Evolutionary conservation across 1,284 basidiomycete genomes (phyloP).

Genomic region (Ganoderma resinaceum): DNA sequence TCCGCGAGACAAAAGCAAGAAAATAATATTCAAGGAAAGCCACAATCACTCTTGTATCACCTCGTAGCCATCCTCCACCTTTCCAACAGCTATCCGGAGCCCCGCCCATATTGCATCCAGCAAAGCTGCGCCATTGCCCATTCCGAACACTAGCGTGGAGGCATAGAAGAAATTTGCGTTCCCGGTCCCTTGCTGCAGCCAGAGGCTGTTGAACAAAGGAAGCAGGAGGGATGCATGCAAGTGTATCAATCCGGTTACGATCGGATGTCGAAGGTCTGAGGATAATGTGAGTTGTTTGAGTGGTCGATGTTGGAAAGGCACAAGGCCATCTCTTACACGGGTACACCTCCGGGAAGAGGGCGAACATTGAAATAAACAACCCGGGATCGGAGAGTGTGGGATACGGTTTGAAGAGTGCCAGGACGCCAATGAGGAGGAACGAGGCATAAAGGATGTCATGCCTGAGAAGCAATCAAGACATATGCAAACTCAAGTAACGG

Average conservation of each 20-base stretch:
- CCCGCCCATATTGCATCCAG: constrained; percentile 86
- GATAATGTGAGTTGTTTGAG: constrained; percentile 8
- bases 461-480: constrained; percentile 46
- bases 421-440: constrained; percentile 80
- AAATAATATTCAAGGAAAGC: background rate
- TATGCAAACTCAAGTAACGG: background rate
- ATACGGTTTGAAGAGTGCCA: constrained; percentile 92
- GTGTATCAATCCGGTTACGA: constrained; percentile 86
- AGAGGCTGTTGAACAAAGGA: constrained; percentile 91
- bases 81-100: constrained; percentile 71
- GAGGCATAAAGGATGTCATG: constrained; percentile 87
- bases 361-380: constrained; percentile 82
- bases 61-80: constrained; percentile 56
- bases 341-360: constrained; percentile 86
- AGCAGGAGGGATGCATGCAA: constrained; percentile 88
- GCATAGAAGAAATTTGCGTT: constrained; percentile 99
- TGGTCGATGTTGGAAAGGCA: background rate
- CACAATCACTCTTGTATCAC: constrained; percentile 62
- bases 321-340: constrained; percentile 65
- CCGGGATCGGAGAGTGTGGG: constrained; percentile 90
- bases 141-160: constrained; percentile 91
- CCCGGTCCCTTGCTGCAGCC: constrained; percentile 92
- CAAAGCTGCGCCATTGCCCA: constrained; percentile 85
- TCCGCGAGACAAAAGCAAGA: background rate
- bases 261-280: constrained; percentile 86